Base-by-base conservation (phyloP, 2,329 filamentous ascomycete species). In the Ophiostoma perfectum region DNA sequence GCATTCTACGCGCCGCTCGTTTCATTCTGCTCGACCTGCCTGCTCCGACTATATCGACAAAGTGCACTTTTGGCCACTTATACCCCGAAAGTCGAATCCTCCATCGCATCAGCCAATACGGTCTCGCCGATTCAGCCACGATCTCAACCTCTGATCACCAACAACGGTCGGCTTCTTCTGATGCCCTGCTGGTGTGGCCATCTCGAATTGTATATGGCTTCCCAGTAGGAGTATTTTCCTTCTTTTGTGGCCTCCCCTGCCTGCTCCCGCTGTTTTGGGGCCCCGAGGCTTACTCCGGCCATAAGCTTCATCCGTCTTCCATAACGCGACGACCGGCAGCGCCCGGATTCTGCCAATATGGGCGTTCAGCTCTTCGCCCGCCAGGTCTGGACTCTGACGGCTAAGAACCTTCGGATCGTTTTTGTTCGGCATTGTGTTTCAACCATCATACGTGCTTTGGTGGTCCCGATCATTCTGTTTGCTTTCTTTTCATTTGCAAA, bases 401-500 rank as follows among this genome's bases (percentile, higher is more conserved):
- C 78, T 73, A 90, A 90, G 76, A 89, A 89, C 74, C 78, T 88
- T 67, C 82, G 84, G 67, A 86, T 88, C 72, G 79, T 86, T 14
- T 73, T 88, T 45, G 73, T 82, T 60, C 84, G 87, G 5, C 86
- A 88, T 75, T 73, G 78, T 27, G 68, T 81, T 5, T 79, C 83
- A 36, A 85, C 86, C 2, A 69, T 82, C 62, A 78, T 86, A 70
- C 84, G 86, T 73, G 84, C 86, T 5, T 82, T 90, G 65, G 52
- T 89, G 27, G 79, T 89, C 1, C 88, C 88, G 2, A 77, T 89
- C 44, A 74, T 84, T 62, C 78, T 90, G 66, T 82, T 85, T 55
- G 78, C 83, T 36, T 87, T 89, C 73, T 82, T 90, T 70, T 85
- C 81, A 67, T 94, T 90, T 76, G 89, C 92, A 16, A 89, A 91